Base-by-base conservation (phyloP, 202 grass and related monocot species). In the Cymbopogon flexuosus region DNA sequence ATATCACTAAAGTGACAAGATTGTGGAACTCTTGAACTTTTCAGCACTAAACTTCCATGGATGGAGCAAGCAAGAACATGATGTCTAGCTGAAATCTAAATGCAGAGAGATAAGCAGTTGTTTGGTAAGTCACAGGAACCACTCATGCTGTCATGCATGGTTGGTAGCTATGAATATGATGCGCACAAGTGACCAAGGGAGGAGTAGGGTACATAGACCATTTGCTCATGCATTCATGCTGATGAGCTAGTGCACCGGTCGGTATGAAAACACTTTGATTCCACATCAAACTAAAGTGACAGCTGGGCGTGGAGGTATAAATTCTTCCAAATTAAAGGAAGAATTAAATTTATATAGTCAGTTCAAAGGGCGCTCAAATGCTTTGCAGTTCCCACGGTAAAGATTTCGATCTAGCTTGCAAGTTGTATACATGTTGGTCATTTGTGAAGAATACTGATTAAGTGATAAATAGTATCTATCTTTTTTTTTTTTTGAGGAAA, bases 221-320 rank as follows among this genome's bases (percentile, higher is more conserved):
- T 76, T 76, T 72, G 78, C 72, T 89, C 83, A 73, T 34, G 72
- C 58, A 75, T 85, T 89, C 87, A 73, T 51, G 77, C 29, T 72
- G 46, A 77, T 77, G 71, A 72, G 78, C 87, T 72, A 89, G 82
- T 31, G 72, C 82, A 81, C 59, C 30, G 18, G 58, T 15, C 35
- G 64, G 65, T 81, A 83, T 37, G 65, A 52, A 66, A 85, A 85
- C 60, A 41, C 29, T 61, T 73, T 81, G 16, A 66, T 70, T 57
- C 56, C 69, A 35, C 58, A 77, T 77, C 29, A 41, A 81, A 75
- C 77, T 65, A 22, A 81, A 67, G 58, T 77, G 72, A 77, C 47
- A 85, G 46, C 37, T 24, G 59, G 80, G 10, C 31, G 12, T 22
- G 8, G 8, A 58, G 13, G 46, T 2, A 2, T 18, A 40, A 29